These are phyloP conservation scores for Thelonectria rubi DNA, from an alignment of 2,329 filamentous ascomycete species.

Conservation along the genomic window DNA sequence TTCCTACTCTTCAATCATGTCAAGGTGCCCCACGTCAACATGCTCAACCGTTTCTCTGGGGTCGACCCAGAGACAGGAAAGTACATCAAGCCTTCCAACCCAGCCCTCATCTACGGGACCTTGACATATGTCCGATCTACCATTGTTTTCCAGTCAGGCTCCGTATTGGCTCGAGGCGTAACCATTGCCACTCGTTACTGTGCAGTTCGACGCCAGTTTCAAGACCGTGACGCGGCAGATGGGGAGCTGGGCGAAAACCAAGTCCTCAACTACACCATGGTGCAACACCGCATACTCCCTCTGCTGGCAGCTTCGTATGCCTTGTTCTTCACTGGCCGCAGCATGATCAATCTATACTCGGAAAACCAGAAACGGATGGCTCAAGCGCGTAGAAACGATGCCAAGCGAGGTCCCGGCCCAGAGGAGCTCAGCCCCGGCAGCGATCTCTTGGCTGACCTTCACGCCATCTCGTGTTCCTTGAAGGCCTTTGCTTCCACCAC, in stretches of 20 bases:
- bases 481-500: slow-evolving; percentile 78
- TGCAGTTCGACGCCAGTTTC: slow-evolving; percentile 79
- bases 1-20: slow-evolving; percentile 81
- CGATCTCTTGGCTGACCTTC: slow-evolving; percentile 76
- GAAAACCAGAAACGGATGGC: slow-evolving; percentile 76
- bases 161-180: slow-evolving; percentile 76
- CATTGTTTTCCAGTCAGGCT: slow-evolving; percentile 78
- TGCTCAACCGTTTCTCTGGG: slow-evolving; percentile 76
- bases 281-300: slow-evolving; percentile 77
- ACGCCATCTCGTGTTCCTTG: slow-evolving; percentile 79
- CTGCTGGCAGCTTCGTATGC: slow-evolving; percentile 79
- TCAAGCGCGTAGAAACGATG: slow-evolving; percentile 46
- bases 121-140: slow-evolving; percentile 78
- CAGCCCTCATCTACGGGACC: slow-evolving; percentile 77
- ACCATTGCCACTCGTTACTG: slow-evolving; percentile 81
- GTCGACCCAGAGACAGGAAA: slow-evolving; percentile 74
- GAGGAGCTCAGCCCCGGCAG: slow-evolving; percentile 71
- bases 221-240: slow-evolving; percentile 73
- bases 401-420: slow-evolving; percentile 67
- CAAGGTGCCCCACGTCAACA: slow-evolving; percentile 75
- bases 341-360: slow-evolving; percentile 78
- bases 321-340: slow-evolving; percentile 80
- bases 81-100: slow-evolving; percentile 72
- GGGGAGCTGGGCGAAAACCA: slow-evolving; percentile 71
- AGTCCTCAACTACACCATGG: slow-evolving; percentile 84